A percentile compares a stretch with the other conserved stretches of the same genome.
Conservation (phyloP, 73 alveolate species). For the Tetrahymena borealis region DNA sequence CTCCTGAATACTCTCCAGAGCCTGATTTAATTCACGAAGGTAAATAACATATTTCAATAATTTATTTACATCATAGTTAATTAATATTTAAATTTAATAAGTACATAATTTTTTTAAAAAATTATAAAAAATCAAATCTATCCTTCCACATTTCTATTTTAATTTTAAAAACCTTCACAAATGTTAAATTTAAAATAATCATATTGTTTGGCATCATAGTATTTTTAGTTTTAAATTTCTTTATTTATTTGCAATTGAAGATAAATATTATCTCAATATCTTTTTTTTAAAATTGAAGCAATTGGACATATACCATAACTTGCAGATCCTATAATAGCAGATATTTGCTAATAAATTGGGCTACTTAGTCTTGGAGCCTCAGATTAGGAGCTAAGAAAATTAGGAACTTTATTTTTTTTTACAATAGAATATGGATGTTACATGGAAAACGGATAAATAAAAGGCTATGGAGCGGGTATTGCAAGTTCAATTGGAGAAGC, state of each 20-base stretch:
- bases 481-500: conserved; percentile 37
- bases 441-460: conserved; percentile 18
- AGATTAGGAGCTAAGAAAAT: conserved; percentile 28
- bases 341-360: conserved; percentile 62
- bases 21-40: conserved; percentile 56
- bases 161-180: too few relatives aligned
- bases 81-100: too few relatives aligned
- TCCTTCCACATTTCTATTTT: too few relatives aligned
- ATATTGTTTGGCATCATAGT: too few relatives aligned
- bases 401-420: conserved; percentile 52
- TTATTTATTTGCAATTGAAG: too few relatives aligned
- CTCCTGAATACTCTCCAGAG: conserved; percentile 48
- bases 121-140: too few relatives aligned
- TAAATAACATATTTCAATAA: too few relatives aligned
- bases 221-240: too few relatives aligned
- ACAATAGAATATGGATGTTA: conserved; percentile 48
- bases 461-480: conserved; percentile 65
- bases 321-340: conserved; percentile 58
- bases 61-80: too few relatives aligned
- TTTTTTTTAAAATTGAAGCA: conserved; percentile 2
- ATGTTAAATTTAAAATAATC: too few relatives aligned
- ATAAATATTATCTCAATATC: too few relatives aligned
- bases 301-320: conserved; percentile 68
- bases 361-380: conserved; percentile 54
- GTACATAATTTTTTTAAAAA: too few relatives aligned